Percentiles rank a stretch among this genome's conserved stretches.
These are phyloP conservation scores for Phytophthora pinifolia DNA, from an alignment of 352 stramenopile species.

Conservation along the genomic window DNA sequence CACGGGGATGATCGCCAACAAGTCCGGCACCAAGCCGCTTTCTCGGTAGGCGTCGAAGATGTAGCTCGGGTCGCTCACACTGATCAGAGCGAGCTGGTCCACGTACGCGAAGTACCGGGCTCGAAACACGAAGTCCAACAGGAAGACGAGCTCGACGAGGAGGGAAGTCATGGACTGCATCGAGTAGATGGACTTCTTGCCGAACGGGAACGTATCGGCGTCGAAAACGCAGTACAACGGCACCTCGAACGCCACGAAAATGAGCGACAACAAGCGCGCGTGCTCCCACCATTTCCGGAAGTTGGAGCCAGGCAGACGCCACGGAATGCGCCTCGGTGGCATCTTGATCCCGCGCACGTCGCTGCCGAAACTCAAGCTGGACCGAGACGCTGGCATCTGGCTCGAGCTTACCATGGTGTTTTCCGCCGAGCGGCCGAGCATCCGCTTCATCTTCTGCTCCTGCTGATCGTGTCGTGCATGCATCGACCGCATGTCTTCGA, in stretches of 20 bases:
- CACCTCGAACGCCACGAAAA: conserved; percentile 67
- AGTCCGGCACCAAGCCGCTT: conserved; percentile 49
- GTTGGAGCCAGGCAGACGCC: conserved; percentile 48
- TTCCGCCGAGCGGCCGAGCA: conserved; percentile 50
- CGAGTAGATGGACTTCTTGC: conserved; percentile 33
- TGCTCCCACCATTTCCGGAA: conserved; percentile 71
- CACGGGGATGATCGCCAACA: conserved; percentile 59
- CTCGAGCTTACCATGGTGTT: conserved; percentile 1
- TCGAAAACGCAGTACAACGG: conserved; percentile 74
- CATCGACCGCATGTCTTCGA: conserved; percentile 63
- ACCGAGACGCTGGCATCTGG: neutral
- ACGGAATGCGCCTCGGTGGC: conserved; percentile 30
- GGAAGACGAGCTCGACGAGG: conserved; percentile 58
- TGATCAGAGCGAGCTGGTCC: conserved; percentile 61
- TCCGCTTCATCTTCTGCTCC: conserved; percentile 78
- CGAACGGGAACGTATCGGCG: conserved; percentile 55
- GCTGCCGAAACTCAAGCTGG: conserved; percentile 10
- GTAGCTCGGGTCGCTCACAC: conserved; percentile 58
- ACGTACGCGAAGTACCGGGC: conserved; percentile 66
- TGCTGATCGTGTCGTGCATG: conserved; percentile 59
- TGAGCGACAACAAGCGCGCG: conserved; percentile 40
- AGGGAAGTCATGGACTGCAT: conserved; percentile 53
- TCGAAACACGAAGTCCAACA: conserved; percentile 52
- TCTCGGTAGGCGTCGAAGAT: conserved; percentile 71
- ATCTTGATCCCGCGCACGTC: conserved; percentile 1